Percentiles rank a stretch among this genome's conserved stretches.
These are phyloP conservation scores for Boletus vermiculosoides DNA, from an alignment of 768 basidiomycete genomes.

Conservation along the genomic window DNA sequence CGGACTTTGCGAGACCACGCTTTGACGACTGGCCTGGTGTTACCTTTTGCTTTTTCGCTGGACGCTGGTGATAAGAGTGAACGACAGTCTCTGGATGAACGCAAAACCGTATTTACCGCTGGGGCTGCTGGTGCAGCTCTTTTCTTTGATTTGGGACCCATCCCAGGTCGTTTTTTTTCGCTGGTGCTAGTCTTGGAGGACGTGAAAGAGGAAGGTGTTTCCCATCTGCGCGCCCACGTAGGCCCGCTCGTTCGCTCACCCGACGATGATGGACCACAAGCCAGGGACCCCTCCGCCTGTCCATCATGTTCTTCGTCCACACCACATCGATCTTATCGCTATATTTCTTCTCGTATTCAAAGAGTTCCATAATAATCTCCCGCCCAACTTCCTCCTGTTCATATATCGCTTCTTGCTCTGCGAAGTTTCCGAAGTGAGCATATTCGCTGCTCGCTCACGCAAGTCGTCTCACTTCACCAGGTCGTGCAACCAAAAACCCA, in stretches of 20 bases:
- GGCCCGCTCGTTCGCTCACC: background rate
- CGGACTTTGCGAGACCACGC: constrained; percentile 16
- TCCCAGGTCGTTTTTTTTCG: constrained; percentile 1
- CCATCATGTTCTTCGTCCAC: constrained; percentile 69
- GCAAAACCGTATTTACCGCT: constrained; percentile 24
- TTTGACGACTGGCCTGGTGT: constrained; percentile 27
- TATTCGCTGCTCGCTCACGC: background rate
- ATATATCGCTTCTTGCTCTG: constrained; percentile 64
- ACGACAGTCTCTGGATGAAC: background rate
- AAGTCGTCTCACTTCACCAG: constrained; percentile 36
- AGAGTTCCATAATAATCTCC: constrained; percentile 54
- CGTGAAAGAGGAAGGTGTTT: constrained; percentile 25
- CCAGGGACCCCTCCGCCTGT: constrained; percentile 55
- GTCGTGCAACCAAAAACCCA: constrained; percentile 62
- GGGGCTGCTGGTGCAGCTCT: constrained; percentile 31
- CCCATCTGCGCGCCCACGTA: constrained; percentile 3
- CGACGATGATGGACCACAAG: constrained; percentile 25
- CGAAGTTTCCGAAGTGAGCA: constrained; percentile 65
- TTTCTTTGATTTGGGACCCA: constrained; percentile 35
- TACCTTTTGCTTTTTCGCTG: constrained; percentile 65
- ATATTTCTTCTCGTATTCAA: constrained; percentile 63
- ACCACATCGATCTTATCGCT: constrained; percentile 69
- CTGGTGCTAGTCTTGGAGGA: background rate
- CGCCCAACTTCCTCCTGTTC: constrained; percentile 57
- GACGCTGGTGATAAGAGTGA: constrained; percentile 27